Evolutionary conservation across 1,284 basidiomycete genomes (phyloP).

Genomic region (Xerocomus amazonicus): DNA sequence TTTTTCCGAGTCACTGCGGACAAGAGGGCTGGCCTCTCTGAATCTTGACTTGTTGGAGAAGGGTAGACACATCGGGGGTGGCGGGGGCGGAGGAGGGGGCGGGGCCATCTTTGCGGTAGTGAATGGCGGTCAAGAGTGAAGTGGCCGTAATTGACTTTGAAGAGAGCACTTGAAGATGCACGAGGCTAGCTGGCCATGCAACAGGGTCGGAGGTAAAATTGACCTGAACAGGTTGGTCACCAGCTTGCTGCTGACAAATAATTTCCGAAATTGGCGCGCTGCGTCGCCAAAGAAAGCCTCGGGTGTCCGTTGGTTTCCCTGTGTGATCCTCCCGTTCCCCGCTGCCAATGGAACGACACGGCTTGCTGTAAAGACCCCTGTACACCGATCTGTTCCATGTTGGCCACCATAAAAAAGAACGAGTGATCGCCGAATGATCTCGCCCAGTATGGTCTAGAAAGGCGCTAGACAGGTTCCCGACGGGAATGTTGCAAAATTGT

Average conservation of each 20-base stretch:
- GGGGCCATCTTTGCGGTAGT: conserved; percentile 37
- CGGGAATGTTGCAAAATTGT: background rate
- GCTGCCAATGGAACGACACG: conserved; percentile 11
- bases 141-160: conserved; percentile 14
- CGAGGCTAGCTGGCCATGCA: conserved; percentile 28
- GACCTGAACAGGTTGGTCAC: conserved; percentile 3
- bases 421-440: conserved; percentile 2
- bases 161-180: conserved; percentile 21
- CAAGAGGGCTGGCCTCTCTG: conserved; percentile 32
- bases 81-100: conserved; percentile 41
- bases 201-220: conserved; percentile 27
- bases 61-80: conserved; percentile 56
- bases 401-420: conserved; percentile 3
- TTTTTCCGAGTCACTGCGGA: conserved; percentile 33
- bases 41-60: conserved; percentile 37
- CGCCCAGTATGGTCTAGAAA: background rate
- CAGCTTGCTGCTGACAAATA: conserved; percentile 26
- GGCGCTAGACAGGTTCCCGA: background rate
- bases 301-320: conserved; percentile 15
- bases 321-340: conserved; percentile 27
- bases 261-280: conserved; percentile 16
- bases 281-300: conserved; percentile 19
- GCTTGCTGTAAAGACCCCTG: conserved; percentile 12
- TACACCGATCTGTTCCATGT: conserved; percentile 15
- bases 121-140: conserved; percentile 17